Base-by-base conservation (phyloP, 371 early-diverging fungal species). In the Phascolomyces articulosus region DNA sequence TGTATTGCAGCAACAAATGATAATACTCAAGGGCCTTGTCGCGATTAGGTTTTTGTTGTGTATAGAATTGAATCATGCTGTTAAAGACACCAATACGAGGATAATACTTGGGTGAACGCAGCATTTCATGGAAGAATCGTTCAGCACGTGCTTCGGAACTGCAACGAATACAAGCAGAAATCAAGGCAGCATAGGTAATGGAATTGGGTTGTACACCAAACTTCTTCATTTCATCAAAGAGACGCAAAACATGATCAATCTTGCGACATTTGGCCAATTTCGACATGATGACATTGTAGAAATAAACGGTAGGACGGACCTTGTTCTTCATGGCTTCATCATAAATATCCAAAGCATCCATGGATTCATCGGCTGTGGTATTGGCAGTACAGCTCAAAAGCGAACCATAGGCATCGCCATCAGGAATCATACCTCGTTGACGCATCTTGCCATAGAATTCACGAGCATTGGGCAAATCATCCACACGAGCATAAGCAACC, bases 31-130 rank as follows among this genome's bases (percentile, higher is more conserved):
- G 66, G 4, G 85, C 87, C 31, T 79, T 81, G 40, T 77, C 73
- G 38, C 85, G 85, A 54, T 88, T 74, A 18, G 74, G 83, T 55
- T 77, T 70, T 63, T 86, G 80, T 31, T 86, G 85, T 16, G 81
- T 78, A 59, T 88, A 87, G 55, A 82, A 88, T 60, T 88, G 89
- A 34, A 88, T 87, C 84, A 88, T 84, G 38, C 77, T 74, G 58
- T 87, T 87, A 65, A 76, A 87, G 7, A 79, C 83, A 53, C 85
- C 87, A 55, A 85, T 78, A 55, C 87, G 85, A 29, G 87, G 86
- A 31, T 79, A 74, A 63, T 82, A 83, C 53, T 67, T 72, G 24
- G 81, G 79, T 0, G 72, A 67, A 10, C 55, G 54, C 34, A 75
- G 67, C 89, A 87, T 84, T 48, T 86, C 84, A 40, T 76, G 70